Evolutionary conservation across 2,329 filamentous ascomycete species (phyloP).

Genomic region (Colletotrichum gigasporum): DNA sequence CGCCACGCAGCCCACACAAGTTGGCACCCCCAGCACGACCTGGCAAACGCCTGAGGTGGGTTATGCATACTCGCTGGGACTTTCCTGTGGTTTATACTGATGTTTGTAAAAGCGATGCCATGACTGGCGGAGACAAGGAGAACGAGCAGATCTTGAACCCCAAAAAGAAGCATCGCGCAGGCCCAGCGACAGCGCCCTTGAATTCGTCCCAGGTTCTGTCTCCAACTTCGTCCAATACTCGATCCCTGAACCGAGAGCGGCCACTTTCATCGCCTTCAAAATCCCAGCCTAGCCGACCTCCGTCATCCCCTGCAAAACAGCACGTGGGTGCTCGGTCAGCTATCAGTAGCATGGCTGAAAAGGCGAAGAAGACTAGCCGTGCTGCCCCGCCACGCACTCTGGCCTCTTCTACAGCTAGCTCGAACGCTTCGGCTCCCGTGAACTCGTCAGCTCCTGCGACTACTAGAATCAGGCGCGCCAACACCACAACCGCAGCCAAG

Average conservation of each 20-base stretch:
- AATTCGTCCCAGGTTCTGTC: conserved; percentile 73
- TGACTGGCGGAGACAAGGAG: conserved; percentile 77
- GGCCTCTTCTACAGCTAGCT: conserved; percentile 53
- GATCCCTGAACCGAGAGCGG: conserved; percentile 66
- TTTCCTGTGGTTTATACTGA: conserved; percentile 30
- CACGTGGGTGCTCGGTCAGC: conserved; percentile 49
- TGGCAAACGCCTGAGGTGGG: conserved; percentile 63
- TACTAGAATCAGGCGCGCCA: conserved; percentile 43
- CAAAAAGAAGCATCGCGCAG: conserved; percentile 71
- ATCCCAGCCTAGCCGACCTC: conserved; percentile 64
- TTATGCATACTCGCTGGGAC: not conserved
- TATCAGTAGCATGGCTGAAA: conserved; percentile 67
- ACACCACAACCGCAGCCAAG: conserved; percentile 47
- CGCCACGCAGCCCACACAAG: conserved; percentile 48
- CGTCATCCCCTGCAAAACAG: conserved; percentile 68
- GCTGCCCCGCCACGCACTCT: conserved; percentile 57
- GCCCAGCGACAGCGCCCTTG: conserved; percentile 51
- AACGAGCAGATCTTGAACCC: conserved; percentile 72
- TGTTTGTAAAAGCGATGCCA: conserved; percentile 64
- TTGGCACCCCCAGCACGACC: conserved; percentile 39
- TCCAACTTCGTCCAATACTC: conserved; percentile 83
- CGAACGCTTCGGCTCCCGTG: conserved; percentile 37
- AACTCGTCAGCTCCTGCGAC: conserved; percentile 39
- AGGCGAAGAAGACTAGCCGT: conserved; percentile 65
- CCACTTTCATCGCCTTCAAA: conserved; percentile 62